Base-by-base conservation (phyloP, 192 early-diverging fungal species). In the Coemansia aciculifera region DNA sequence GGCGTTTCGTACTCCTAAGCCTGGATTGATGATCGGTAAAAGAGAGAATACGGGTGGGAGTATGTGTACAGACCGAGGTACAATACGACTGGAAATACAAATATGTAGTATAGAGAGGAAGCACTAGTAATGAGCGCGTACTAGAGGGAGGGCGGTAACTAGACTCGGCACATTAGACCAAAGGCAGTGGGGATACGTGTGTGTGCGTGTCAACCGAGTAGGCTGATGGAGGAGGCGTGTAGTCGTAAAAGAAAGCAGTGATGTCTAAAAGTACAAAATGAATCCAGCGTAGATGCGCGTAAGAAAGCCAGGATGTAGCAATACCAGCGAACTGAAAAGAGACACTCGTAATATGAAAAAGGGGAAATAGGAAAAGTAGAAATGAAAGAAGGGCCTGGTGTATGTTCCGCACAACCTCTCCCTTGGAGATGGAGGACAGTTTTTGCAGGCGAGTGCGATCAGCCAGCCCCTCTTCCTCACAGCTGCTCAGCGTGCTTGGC, bases 261-360 rank as follows among this genome's bases (percentile, higher is more conserved):
- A 59, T 27, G 34, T 32, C 13, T 59, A 59, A 59, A 59, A 59
- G 17, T 59, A 59, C 56, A 59, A 59, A 15, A 59, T 59, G 34
- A 34, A 36, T 10, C 29, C 31, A 21, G 56, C 56, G 17, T 32
- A 48, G 46, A 19, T 21, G 9, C 29, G 52, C 31, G 17, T 56
- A 56, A 19, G 52, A 56, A 32, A 27, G 49, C 2, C 42, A 44
- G 46, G 9, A 48, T 21, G 46, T 48, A 48, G 46, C 46, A 23
- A 48, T 48, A 54, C 51, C 27, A 15, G 9, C 23, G n/a, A 29
- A 54, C 27, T 5, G 24, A 54, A 29, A 29, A 5, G 27, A 54
- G 3, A 15, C 51, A 54, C 51, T 52, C 51, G 51, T 54, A 54
- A 54, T 59, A 59, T 59, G 56, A 59, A 59, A 59, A 31, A 54